Percentiles rank a stretch among this genome's conserved stretches.
phyloP scores from a whole-genome alignment of 805 yeast species.

The Blastobotrys peoriensis region DNA sequence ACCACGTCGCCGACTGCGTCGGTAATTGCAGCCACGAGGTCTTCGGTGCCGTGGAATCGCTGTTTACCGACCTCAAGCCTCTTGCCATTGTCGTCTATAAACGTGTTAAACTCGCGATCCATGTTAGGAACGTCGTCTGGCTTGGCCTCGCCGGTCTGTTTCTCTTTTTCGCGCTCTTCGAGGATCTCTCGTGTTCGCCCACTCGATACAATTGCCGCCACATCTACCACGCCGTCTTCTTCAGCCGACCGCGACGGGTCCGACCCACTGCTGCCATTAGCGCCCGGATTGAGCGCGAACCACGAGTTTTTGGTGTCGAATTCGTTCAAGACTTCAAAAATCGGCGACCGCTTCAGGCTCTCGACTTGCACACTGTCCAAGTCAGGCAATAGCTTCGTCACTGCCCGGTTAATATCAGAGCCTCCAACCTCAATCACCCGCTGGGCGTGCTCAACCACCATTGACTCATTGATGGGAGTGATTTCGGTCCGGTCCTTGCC shows the following conservation, averaged over 20 bases:
- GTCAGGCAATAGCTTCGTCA: conserved; percentile 52
- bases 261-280: conserved; percentile 26
- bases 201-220: conserved; percentile 81
- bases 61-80: conserved; percentile 75
- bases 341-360: conserved; percentile 62
- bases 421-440: conserved; percentile 57
- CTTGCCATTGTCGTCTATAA: conserved; percentile 53
- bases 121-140: conserved; percentile 44
- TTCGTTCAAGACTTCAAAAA: conserved; percentile 68
- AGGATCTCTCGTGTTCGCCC: conserved; percentile 66
- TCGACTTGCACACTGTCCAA: conserved; percentile 58
- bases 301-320: conserved; percentile 60
- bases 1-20: conserved; percentile 48
- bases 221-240: conserved; percentile 76
- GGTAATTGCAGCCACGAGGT: conserved; percentile 51
- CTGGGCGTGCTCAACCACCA: conserved; percentile 51
- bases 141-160: conserved; percentile 31
- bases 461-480: conserved; percentile 72
- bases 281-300: conserved; percentile 47
- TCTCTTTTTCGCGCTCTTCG: conserved; percentile 53
- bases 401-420: conserved; percentile 46
- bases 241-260: too few species aligned
- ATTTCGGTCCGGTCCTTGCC: conserved; percentile 74
- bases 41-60: conserved; percentile 74
- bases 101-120: conserved; percentile 67